Conservation (phyloP, 2,329 filamentous ascomycete genomes). For the Ophiostoma ips region DNA sequence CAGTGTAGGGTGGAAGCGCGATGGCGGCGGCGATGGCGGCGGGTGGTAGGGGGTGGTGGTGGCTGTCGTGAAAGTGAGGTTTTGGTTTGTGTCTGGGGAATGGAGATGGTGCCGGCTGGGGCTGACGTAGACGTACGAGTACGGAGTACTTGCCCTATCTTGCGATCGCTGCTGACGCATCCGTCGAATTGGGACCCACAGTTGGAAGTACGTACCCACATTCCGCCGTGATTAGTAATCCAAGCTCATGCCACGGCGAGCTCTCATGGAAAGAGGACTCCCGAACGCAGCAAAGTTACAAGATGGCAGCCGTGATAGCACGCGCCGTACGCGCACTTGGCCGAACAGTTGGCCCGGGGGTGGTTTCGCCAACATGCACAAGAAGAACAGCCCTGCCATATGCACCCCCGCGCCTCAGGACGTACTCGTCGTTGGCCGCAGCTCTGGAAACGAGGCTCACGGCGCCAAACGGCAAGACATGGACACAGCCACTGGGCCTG, state of each 20-base stretch:
- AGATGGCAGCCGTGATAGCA: too few relatives aligned
- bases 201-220: too few relatives aligned
- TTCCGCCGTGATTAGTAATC: too few relatives aligned
- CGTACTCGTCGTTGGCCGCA: conserved; percentile 11
- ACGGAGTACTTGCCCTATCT: too few relatives aligned
- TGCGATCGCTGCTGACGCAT: too few relatives aligned
- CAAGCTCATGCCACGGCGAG: not conserved
- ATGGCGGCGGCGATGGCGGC: not conserved
- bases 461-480: conserved; percentile 62
- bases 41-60: too few relatives aligned
- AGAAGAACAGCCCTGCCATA: not conserved
- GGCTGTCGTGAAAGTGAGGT: not conserved
- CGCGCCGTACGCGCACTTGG: too few relatives aligned
- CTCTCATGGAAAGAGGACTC: not conserved
- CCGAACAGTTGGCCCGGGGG: too few relatives aligned
- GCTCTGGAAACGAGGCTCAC: conserved; percentile 42
- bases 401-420: not conserved
- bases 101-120: not conserved
- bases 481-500: conserved; percentile 59
- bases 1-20: not conserved
- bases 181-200: too few relatives aligned
- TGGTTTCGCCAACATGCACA: too few relatives aligned
- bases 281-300: not conserved
- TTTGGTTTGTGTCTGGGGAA: not conserved
- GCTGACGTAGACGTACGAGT: too few relatives aligned